These are phyloP conservation scores for Lasiodiplodia sp. DNA, from an alignment of 2,329 filamentous ascomycete species.

Conservation along the genomic window DNA sequence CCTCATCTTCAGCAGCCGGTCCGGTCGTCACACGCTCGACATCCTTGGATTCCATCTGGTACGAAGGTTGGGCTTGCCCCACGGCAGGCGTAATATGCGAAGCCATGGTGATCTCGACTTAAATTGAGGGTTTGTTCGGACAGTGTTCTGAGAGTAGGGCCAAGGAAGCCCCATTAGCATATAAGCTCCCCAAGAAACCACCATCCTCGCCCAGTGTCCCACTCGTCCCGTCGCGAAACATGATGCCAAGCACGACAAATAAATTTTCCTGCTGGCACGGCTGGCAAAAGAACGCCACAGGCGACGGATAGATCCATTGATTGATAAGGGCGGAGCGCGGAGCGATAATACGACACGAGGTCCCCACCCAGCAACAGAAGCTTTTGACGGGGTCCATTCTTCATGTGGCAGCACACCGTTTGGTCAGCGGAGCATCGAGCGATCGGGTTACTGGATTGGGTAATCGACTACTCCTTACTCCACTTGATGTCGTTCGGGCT, in stretches of 20 bases:
- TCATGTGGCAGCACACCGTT: background rate
- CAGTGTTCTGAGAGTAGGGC: background rate
- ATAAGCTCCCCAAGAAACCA: background rate
- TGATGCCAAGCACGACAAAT: background rate
- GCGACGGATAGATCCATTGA: background rate
- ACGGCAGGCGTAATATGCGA: background rate
- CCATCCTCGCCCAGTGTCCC: background rate
- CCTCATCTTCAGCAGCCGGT: background rate
- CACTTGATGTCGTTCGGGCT: background rate
- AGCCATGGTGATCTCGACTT: background rate
- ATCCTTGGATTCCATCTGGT: background rate
- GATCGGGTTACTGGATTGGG: background rate
- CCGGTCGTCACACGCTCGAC: background rate
- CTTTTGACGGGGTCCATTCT: too few relatives aligned
- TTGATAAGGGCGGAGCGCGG: background rate
- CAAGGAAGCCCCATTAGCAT: background rate
- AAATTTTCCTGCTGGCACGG: background rate
- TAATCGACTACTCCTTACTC: background rate
- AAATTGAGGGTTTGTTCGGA: background rate
- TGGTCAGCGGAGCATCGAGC: background rate
- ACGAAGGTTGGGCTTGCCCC: background rate
- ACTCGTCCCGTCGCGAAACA: background rate
- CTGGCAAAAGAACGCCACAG: background rate
- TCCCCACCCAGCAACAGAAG: too few relatives aligned
- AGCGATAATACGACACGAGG: too few relatives aligned